Evolutionary conservation across 345 rosid genomes (phyloP), one percentile per base, ranked within the genome.

Genomic region (Citrus unshiu): DNA sequence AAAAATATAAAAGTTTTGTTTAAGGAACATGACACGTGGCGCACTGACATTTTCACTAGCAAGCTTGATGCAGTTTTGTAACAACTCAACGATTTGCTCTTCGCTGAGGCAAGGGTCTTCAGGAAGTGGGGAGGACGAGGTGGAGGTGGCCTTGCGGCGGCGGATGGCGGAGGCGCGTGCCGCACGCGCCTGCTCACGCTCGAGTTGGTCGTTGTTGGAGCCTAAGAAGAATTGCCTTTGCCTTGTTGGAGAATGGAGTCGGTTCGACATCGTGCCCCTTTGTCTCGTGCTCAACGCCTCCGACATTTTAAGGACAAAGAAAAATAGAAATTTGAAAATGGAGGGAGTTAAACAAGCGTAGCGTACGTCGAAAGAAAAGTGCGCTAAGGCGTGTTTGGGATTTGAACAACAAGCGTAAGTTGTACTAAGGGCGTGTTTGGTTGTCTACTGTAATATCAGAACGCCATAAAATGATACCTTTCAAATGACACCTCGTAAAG

Each of bases 121-220:
- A 39, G 83, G 51, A 70, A 67, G 59, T 1, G 68, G 34, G 16
- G 61, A 7, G 13, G 29, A 16, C 16, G 21, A 14, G 73, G 46
- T 2, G 68, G 34, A 25, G 68, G 5, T 7, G 24, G 22, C 16
- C 12, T 66, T 34, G 70, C 60, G 81, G 9, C 69, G 80, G 13
- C 87, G 84, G 79, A 86, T 77, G 77, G 76, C 69, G 65, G 81
- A 80, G 2, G 85, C 84, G 2, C 82, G 79, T 18, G 81, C 84
- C 7, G 86, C 89, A 1, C 86, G 80, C 2, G 83, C 81, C 76
- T 84, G 83, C 6, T 86, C 82, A 0, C 87, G 81, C 67, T 87
- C 84, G 51, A 80, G 86, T 12, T 78, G 68, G 73, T 84, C 82
- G 30, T 82, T 70, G 39, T 84, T 84, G 7, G 87, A 83, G 75